These are phyloP conservation scores for Fusarium sp. DNA, from an alignment of 2,329 filamentous ascomycete genomes.

Conservation along the genomic window DNA sequence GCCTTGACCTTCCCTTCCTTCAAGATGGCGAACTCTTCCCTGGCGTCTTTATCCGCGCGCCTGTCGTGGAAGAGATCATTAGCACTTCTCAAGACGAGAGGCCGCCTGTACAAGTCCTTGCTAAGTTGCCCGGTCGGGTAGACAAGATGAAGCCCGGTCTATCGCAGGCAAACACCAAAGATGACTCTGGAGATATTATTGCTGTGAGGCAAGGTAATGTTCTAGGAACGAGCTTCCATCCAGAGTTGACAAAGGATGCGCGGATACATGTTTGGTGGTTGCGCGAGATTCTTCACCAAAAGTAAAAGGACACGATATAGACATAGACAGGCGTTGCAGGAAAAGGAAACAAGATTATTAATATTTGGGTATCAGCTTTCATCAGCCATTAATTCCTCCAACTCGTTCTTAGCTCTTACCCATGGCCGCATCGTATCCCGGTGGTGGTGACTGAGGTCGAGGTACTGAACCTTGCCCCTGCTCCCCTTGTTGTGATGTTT, in stretches of 20 bases:
- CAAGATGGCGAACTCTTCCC: slow-evolving; percentile 65
- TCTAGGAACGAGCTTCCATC: slow-evolving; percentile 95
- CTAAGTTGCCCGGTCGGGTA: slow-evolving; percentile 58
- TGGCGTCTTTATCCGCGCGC: slow-evolving; percentile 93
- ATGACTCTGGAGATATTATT: slow-evolving; percentile 79
- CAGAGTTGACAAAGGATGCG: slow-evolving; percentile 88
- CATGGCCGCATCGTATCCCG: slow-evolving; percentile 33
- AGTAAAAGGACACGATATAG: slow-evolving; percentile 18
- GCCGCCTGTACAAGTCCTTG: slow-evolving; percentile 62
- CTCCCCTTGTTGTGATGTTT: not conserved
- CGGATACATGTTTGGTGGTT: slow-evolving; percentile 97
- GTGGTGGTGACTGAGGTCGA: slow-evolving; percentile 36
- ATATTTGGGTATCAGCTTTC: slow-evolving; percentile 23
- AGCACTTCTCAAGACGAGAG: slow-evolving; percentile 43
- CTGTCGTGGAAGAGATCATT: slow-evolving; percentile 88
- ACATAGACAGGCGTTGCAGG: slow-evolving; percentile 22
- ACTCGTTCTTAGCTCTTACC: slow-evolving; percentile 21
- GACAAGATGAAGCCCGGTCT: slow-evolving; percentile 52
- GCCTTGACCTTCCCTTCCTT: slow-evolving; percentile 79
- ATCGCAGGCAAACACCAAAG: slow-evolving; percentile 52
- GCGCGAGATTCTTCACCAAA: slow-evolving; percentile 63
- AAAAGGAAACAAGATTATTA: slow-evolving; percentile 9
- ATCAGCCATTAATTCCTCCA: not conserved
- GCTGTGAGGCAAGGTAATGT: slow-evolving; percentile 92
- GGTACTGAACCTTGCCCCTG: not conserved